phyloP scores from a whole-genome alignment of 441 rosid species.

The Populus hybrid region DNA sequence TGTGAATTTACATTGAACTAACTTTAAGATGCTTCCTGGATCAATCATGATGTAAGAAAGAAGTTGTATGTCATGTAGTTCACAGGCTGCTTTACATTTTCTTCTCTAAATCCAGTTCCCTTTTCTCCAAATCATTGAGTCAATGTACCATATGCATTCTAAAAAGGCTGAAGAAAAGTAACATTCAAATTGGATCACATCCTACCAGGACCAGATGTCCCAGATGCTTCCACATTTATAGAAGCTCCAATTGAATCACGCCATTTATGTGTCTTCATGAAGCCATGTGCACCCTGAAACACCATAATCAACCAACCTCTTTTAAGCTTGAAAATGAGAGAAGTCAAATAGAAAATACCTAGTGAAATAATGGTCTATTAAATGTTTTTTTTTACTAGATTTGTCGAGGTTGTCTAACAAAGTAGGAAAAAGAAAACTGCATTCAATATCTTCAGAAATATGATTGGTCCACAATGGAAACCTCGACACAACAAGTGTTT shows the following conservation, averaged over 20 bases:
- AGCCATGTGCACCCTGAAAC: conserved; percentile 94
- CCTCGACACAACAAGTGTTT: neutral
- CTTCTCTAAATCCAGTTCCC: neutral
- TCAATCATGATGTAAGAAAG: neutral
- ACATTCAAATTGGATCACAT: conserved; percentile 15
- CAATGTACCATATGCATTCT: neutral
- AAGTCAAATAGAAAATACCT: conserved; percentile 13
- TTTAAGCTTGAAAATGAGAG: conserved; percentile 4
- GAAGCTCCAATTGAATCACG: conserved; percentile 84
- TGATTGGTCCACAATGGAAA: neutral
- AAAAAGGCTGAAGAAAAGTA: conserved; percentile 10
- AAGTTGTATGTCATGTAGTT: neutral
- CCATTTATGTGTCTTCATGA: conserved; percentile 85
- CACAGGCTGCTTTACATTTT: neutral
- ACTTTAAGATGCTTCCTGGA: neutral
- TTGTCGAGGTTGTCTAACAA: conserved; percentile 1
- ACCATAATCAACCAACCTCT: conserved; percentile 19
- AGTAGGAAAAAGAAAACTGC: neutral
- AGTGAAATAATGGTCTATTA: conserved; percentile 6
- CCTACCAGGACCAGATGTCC: conserved; percentile 90
- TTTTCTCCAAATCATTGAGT: neutral
- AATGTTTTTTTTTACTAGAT: conserved; percentile 11
- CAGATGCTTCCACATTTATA: conserved; percentile 97
- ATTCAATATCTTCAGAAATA: neutral
- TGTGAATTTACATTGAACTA: neutral